Evolutionary conservation across 208 protist species (phyloP), one percentile per base, ranked within the genome.

Genomic region (Trypanosomatidae sp.): DNA sequence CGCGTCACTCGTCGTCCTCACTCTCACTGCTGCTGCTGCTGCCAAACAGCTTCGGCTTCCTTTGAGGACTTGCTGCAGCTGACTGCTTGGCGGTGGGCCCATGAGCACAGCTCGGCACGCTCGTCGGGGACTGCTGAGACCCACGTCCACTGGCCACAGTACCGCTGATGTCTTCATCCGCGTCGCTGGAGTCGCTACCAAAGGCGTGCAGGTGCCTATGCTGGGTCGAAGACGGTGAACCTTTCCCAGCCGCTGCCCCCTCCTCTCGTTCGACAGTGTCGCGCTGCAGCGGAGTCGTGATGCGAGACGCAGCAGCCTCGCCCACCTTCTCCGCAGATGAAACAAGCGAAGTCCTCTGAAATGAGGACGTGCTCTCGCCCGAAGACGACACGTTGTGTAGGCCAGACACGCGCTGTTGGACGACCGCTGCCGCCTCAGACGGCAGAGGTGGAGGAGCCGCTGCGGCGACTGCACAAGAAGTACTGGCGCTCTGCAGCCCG

Each of bases 21-120:
- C 43, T 66, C 17, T 17, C 53, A 58, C 66, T 68, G 59, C 36
- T 39, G 36, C 36, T 39, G 36, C 76, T 82, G 62, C 80, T 84
- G 55, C 77, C 71, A 47, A 84, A 84, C 15, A 84, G 71, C 41
- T 70, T 80, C 8, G 80, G 80, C 55, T 84, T 84, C 50, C 22
- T n/a, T 10, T n/a, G 17, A 39, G 39, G 39, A 39, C 41, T 62
- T 60, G n/a, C n/a, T 39, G 66, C 25, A 25, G 49, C 49, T 25
- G 66, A 41, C 12, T 53, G 44, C 65, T 25, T 55, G 25, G 65
- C 36, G 41, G 49, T 39, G 7, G 41, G 33, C 30, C 25, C 52
- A 36, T 7, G 49, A 36, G 46, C 25, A 36, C n/a, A 1, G 46
- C 44, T 2, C 53, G n/a, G 64, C 44, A 41, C 64, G 13, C 64